Base-by-base conservation (phyloP, 2,329 filamentous ascomycete species). In the Cercospora zeina region DNA sequence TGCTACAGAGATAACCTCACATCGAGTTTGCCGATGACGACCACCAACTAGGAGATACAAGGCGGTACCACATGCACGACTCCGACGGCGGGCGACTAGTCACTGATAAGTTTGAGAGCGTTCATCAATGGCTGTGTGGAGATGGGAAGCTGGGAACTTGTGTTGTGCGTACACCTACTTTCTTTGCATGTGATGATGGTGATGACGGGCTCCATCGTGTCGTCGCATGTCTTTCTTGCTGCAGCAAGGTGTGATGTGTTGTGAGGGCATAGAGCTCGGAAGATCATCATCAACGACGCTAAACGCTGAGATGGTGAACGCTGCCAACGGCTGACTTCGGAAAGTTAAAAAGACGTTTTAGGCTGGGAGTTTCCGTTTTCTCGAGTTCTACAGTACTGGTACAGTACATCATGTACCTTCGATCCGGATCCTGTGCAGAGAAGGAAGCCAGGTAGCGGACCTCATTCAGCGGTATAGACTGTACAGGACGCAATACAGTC, bases 201-300 rank as follows among this genome's bases (percentile, higher is more conserved):
- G 24, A 27, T 27, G 24, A 27, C 6, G 24, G 6, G 6, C 24
- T 3, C 6, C 24, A 27, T 27, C 24, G 6, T 16, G 37, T 42
- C 16, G 9, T 10, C 24, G 24, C 24, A 6, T 27, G 24, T 27
- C 24, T 27, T 27, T 27, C 6, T 27, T 3, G 24, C 11, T n/a
- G 24, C 42, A 5, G 21, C 19, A 19, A 47, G 21, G 21, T 27
- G 42, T 16, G 19, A 45, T 47, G 42, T 45, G 4, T 16, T 21
- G 39, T 14, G 24, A 27, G 24, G 6, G 24, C 24, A 6, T 27
- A 6, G 24, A 27, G 24, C n/a, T n/a, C n/a, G n/a, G n/a, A n/a
- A n/a, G n/a, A n/a, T n/a, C n/a, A 47, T 47, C 42, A 14, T 47
- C 42, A 47, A n/a, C 42, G 19, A 47, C 42, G 42, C 42, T 47